Base-by-base conservation (phyloP, 176 grass and related monocot species). In the Avena eriantha region DNA sequence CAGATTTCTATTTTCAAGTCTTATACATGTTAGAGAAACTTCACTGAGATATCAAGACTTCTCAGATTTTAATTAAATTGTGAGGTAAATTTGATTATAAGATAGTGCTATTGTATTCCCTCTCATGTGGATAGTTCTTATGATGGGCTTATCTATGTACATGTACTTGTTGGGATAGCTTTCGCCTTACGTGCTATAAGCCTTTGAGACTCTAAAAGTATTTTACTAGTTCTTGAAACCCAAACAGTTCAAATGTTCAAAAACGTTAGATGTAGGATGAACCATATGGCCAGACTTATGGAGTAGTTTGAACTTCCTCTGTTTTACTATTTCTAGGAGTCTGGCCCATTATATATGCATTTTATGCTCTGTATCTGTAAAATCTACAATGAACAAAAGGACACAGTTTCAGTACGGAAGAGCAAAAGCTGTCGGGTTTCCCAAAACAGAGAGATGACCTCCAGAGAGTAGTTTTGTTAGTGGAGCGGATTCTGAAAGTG, bases 121-220 rank as follows among this genome's bases (percentile, higher is more conserved):
- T 33, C 5, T 59, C 19, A 33, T 31, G 15, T 80, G 46, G 22
- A 43, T 48, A 61, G 3, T 80, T 80, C 43, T 31, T 60, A 19
- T 80, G 7, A 0, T 4, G 15, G 41, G 36, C 41, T 64, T 23
- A 80, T 24, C 43, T 65, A 31, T 29, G 59, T 7, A 49, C 8
- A 48, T 81, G 45, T 68, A 9, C 10, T 49, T 81, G 78, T 33
- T 80, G 41, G 39, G 58, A 21, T 80, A 64, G 41, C 59, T 80
- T 22, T 29, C 34, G 33, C 3, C 2, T 3, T 34, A 66, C 66
- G 2, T 81, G 57, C 13, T 65, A 47, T 45, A 18, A 18, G 41
- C 55, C 3, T 64, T 36, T 4, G 35, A 36, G 35, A 36, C 35
- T 5, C 35, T 36, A 36, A 36, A 4, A 36, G 4, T 36, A 36